Conservation (phyloP, 2,329 filamentous ascomycete species). For the Penicillium olsonii region DNA sequence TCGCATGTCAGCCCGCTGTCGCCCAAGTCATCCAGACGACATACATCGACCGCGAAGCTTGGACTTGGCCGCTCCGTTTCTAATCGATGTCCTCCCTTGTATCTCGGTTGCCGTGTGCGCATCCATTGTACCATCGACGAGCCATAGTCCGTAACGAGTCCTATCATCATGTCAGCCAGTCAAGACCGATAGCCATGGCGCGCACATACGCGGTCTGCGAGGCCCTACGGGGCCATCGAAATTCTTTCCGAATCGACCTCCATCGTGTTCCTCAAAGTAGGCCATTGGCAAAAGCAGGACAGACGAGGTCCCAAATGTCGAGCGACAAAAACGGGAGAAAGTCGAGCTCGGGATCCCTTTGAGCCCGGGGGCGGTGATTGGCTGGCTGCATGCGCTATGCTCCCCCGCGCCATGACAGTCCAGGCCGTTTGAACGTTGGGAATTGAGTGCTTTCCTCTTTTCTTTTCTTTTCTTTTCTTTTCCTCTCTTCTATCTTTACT, state of each 20-base stretch:
- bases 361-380: conserved; percentile 17
- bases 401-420: conserved; percentile 6
- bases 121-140: conserved; percentile 90
- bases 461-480: background rate
- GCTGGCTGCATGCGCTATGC: conserved; percentile 15
- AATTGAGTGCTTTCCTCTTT: background rate
- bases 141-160: conserved; percentile 90
- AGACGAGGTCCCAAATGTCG: background rate
- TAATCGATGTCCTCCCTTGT: conserved; percentile 68
- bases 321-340: conserved; percentile 9
- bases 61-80: conserved; percentile 82
- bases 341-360: conserved; percentile 17
- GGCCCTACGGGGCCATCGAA: conserved; percentile 40
- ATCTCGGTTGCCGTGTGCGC: conserved; percentile 75
- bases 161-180: conserved; percentile 57
- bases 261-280: conserved; percentile 43
- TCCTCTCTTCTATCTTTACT: background rate
- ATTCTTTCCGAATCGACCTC: conserved; percentile 33
- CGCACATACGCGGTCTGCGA: conserved; percentile 43
- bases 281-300: conserved; percentile 35
- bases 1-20: conserved; percentile 13
- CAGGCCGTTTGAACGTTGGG: conserved; percentile 4
- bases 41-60: conserved; percentile 87
- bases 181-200: background rate
- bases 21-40: background rate